Evolutionary conservation across 2,329 filamentous ascomycete species (phyloP), one percentile per base, ranked within the genome.

Genomic region (Arachnomyces sp.): DNA sequence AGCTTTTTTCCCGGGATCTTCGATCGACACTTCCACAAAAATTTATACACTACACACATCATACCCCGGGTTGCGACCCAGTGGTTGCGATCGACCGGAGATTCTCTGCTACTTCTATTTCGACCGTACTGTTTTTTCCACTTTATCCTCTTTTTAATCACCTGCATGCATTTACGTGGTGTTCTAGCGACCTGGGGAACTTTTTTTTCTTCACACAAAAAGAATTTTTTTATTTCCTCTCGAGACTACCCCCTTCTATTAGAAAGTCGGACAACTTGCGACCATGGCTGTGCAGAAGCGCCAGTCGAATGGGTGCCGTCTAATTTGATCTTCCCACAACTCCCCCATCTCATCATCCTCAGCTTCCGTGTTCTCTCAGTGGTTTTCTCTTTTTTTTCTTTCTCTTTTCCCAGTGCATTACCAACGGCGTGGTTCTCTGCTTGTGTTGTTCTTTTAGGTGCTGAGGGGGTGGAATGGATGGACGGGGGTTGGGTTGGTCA

Each of bases 221-320:
- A 51, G 42, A 44, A 39, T 36, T 37, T 47, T 46, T 51, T 50
- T 36, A 44, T 44, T 51, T 40, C 50, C 21, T 25, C 21, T 25
- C 21, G 5, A 25, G 21, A 25, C 21, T 25, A 25, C 21, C 21
- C 21, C 21, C 21, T 54, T 56, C 59, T 52, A 59, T 60, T 63
- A 62, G 58, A 63, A 59, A 62, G 59, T 61, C 56, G 58, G 58
- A 57, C 56, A 52, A 39, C 37, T 56, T 56, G 60, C 61, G 60
- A 50, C 44, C 55, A 59, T 53, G 60, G 60, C 55, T 59, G 60
- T 60, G 56, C 52, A 40, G 55, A 54, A 63, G 61, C 59, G 61
- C 61, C 61, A 60, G 61, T 61, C 60, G 61, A 58, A 58, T 61
- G 52, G 54, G 58, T 62, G 56, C 59, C 54, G 59, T 57, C 52